Conservation (phyloP, 768 basidiomycete genomes). For the Mycena amicta region DNA sequence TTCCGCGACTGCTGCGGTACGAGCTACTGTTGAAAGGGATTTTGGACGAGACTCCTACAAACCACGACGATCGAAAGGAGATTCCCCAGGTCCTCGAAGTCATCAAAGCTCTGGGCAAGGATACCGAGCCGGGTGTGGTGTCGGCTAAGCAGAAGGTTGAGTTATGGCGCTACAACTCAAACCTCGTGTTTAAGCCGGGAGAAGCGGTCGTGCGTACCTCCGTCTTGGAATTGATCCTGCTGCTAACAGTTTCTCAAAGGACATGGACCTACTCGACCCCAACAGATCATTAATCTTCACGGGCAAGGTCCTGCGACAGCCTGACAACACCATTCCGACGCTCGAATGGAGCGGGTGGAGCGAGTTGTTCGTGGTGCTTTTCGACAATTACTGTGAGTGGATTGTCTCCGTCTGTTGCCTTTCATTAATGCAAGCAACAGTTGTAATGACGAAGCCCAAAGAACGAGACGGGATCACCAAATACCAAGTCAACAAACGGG, state of each 20-base stretch:
- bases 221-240: neutral
- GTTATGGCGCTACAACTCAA: slow-evolving; percentile 82
- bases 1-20: slow-evolving; percentile 88
- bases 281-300: slow-evolving; percentile 83
- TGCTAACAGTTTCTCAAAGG: slow-evolving; percentile 38
- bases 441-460: slow-evolving; percentile 87
- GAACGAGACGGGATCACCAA: slow-evolving; percentile 75
- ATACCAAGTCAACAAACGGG: slow-evolving; percentile 81
- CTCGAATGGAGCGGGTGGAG: slow-evolving; percentile 48
- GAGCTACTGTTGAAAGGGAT: slow-evolving; percentile 85
- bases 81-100: slow-evolving; percentile 88
- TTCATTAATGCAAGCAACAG: slow-evolving; percentile 40
- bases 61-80: slow-evolving; percentile 80
- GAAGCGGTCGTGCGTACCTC: slow-evolving; percentile 57
- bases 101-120: slow-evolving; percentile 84
- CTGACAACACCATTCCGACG: slow-evolving; percentile 2
- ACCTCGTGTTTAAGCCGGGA: slow-evolving; percentile 77
- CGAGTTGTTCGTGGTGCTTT: slow-evolving; percentile 86
- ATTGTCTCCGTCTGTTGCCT: neutral
- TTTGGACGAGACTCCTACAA: slow-evolving; percentile 69
- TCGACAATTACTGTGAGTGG: slow-evolving; percentile 91
- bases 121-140: slow-evolving; percentile 85
- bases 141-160: slow-evolving; percentile 89
- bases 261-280: slow-evolving; percentile 88
- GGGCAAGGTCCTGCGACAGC: slow-evolving; percentile 42